Base-by-base conservation (phyloP, 2,329 filamentous ascomycete genomes). In the Scortechinia acanthostroma region DNA sequence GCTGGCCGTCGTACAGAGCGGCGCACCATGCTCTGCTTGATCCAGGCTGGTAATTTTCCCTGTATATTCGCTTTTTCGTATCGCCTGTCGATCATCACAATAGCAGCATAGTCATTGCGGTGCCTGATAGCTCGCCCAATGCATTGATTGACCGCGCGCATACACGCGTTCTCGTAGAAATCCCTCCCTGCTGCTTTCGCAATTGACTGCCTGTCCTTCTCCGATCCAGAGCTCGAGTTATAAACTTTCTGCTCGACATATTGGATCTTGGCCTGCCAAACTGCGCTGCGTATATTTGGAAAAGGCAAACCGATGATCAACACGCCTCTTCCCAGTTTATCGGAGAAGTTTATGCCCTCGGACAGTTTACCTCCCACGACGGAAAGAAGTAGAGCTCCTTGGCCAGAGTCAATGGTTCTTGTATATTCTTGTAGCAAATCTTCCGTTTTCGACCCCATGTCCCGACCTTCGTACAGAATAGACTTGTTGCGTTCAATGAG, bases 91-190 rank as follows among this genome's bases (percentile, higher is more conserved):
- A 93, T 69, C 58, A 98, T 74, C 46, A 96, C 66, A 50, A 98
- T 96, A 15, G 86, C 83, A 3, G 93, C 93, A 64, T 95, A 97
- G 64, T 98, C 93, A 20, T 77, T 80, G 46, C 76, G 77, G 59
- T 98, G 93, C 42, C 93, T 74, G 54, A 98, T 96, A 1, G 90
- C 93, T 47, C 93, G 74, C 1, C 93, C 93, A 53, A 98, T 91
- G 58, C 88, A 93, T 68, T 98, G 93, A 61, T 98, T 98, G 3
- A 98, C 93, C 3, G 91, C 89, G 30, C 93, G 76, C 91, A 98
- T 96, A 61, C 91, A 96, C 0, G 88, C 80, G 58, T 97, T 46
- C 60, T 66, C 30, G 56, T 61, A 21, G 58, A 59, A 48, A 51
- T 40, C 35, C 17, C 35, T 40, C 10, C 35, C 35, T 57, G 40